Evolutionary conservation across 2,329 filamentous ascomycete genomes (phyloP).

Genomic region (Hymenoscyphus salicellus): DNA sequence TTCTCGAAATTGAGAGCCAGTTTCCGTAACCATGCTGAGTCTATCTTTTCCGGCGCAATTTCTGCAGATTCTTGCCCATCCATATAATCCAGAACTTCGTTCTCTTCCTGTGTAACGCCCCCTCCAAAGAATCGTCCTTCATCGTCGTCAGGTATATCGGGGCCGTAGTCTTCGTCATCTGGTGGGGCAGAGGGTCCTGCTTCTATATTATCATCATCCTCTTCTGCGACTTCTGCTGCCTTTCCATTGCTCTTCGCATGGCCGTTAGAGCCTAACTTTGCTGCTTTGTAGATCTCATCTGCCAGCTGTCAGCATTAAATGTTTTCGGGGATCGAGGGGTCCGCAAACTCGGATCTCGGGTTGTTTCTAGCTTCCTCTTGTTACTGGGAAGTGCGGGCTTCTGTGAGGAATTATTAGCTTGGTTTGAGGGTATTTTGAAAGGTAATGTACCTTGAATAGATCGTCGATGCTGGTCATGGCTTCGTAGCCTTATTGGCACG

Average conservation of each 20-base stretch:
- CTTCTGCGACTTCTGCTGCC: slow-evolving; percentile 33
- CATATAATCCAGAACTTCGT: slow-evolving; percentile 82
- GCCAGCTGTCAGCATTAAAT: slow-evolving; percentile 14
- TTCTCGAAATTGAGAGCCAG: slow-evolving; percentile 83
- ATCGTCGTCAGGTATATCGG: slow-evolving; percentile 67
- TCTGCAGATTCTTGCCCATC: slow-evolving; percentile 58
- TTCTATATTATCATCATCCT: slow-evolving; percentile 45
- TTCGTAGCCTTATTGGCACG: neutral
- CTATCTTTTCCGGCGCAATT: slow-evolving; percentile 67
- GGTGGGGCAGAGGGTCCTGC: slow-evolving; percentile 53
- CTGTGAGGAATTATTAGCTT: slow-evolving; percentile 20
- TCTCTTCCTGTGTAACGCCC: slow-evolving; percentile 77
- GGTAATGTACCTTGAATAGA: slow-evolving; percentile 29
- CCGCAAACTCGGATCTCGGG: slow-evolving; percentile 59
- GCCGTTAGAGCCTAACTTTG: slow-evolving; percentile 48
- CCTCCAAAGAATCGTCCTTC: slow-evolving; percentile 95
- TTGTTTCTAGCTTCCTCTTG: slow-evolving; percentile 63
- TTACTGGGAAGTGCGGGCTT: slow-evolving; percentile 40
- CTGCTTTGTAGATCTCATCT: slow-evolving; percentile 65
- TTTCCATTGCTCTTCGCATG: slow-evolving; percentile 38
- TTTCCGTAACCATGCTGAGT: slow-evolving; percentile 77
- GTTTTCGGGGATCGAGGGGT: neutral
- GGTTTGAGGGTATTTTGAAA: neutral
- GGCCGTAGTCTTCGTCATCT: slow-evolving; percentile 53
- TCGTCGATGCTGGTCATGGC: slow-evolving; percentile 33